These are phyloP conservation scores for Crithidia brevicula DNA, from an alignment of 208 protist species.

Conservation along the genomic window DNA sequence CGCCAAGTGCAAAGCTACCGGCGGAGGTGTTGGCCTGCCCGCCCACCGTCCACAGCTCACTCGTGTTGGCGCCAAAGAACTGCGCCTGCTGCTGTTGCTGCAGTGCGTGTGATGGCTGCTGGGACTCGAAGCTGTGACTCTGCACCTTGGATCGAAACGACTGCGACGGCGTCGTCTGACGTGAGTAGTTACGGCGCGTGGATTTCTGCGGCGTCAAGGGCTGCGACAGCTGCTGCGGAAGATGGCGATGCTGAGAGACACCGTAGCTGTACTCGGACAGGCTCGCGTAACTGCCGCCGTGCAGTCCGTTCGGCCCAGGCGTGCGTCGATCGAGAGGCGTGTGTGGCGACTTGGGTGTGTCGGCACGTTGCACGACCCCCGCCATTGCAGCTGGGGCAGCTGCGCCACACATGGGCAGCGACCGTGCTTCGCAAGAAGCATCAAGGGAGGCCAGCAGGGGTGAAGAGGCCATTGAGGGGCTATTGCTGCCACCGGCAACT, in stretches of 20 bases:
- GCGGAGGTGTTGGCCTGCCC: background rate
- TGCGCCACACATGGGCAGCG: constrained; percentile 1
- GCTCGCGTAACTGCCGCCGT: constrained; percentile 12
- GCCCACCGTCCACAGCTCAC: constrained; percentile 4
- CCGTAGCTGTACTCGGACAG: constrained; percentile 17
- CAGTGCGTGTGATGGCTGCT: background rate
- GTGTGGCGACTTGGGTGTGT: constrained; percentile 29
- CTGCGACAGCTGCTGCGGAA: constrained; percentile 27
- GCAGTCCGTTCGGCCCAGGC: constrained; percentile 2
- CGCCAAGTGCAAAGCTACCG: background rate
- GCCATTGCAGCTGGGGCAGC: background rate
- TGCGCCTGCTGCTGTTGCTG: constrained; percentile 6
- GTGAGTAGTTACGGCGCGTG: constrained; percentile 22
- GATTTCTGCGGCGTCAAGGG: constrained; percentile 60
- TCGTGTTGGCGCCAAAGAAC: constrained; percentile 1
- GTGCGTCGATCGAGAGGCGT: constrained; percentile 44
- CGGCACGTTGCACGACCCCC: background rate
- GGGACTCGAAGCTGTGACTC: constrained; percentile 34
- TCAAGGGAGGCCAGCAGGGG: background rate
- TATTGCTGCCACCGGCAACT: background rate
- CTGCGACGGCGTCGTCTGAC: constrained; percentile 31
- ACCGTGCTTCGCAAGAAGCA: background rate
- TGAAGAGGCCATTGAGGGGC: constrained; percentile 7
- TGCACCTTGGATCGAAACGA: constrained; percentile 35
- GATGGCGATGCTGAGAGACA: constrained; percentile 15